Percentiles rank a stretch among this genome's conserved stretches.
Evolutionary conservation across 306 rosid species (phyloP).

Genomic region (Myrica gale): DNA sequence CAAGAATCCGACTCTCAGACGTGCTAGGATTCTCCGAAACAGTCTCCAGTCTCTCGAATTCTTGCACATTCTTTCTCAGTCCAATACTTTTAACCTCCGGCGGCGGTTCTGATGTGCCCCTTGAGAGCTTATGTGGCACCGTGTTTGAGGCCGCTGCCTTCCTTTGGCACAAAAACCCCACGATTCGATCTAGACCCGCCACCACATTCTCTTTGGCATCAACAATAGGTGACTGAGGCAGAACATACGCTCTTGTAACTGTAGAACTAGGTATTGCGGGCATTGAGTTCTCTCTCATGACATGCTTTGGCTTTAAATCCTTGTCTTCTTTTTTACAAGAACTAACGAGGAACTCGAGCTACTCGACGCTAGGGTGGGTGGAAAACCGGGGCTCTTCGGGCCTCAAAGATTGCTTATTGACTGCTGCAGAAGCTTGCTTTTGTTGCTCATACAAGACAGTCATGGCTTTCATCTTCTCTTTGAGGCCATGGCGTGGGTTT

Average conservation of each 20-base stretch:
- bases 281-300: slow-evolving; percentile 69
- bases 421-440: slow-evolving; percentile 64
- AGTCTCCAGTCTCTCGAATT: slow-evolving; percentile 33
- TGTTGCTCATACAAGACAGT: slow-evolving; percentile 87
- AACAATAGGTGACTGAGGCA: slow-evolving; percentile 51
- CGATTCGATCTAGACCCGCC: slow-evolving; percentile 49
- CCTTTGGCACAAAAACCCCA: slow-evolving; percentile 62
- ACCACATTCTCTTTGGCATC: slow-evolving; percentile 60
- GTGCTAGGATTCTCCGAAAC: slow-evolving; percentile 32
- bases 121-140: slow-evolving; percentile 68
- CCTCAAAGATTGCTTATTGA: slow-evolving; percentile 42
- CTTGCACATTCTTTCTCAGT: slow-evolving; percentile 27
- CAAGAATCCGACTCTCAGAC: slow-evolving; percentile 58
- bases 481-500: slow-evolving; percentile 86
- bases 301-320: slow-evolving; percentile 25
- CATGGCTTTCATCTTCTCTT: slow-evolving; percentile 81
- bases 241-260: slow-evolving; percentile 57
- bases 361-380: slow-evolving; percentile 37
- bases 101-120: slow-evolving; percentile 30
- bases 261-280: slow-evolving; percentile 41
- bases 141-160: slow-evolving; percentile 30
- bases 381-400: slow-evolving; percentile 35
- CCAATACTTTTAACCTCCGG: slow-evolving; percentile 28
- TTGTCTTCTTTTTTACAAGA: slow-evolving; percentile 37
- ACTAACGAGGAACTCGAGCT: slow-evolving; percentile 27